Percentiles rank a stretch among this genome's conserved stretches.
phyloP scores from a whole-genome alignment of 140 eudicot species.

The Stevia rebaudiana region DNA sequence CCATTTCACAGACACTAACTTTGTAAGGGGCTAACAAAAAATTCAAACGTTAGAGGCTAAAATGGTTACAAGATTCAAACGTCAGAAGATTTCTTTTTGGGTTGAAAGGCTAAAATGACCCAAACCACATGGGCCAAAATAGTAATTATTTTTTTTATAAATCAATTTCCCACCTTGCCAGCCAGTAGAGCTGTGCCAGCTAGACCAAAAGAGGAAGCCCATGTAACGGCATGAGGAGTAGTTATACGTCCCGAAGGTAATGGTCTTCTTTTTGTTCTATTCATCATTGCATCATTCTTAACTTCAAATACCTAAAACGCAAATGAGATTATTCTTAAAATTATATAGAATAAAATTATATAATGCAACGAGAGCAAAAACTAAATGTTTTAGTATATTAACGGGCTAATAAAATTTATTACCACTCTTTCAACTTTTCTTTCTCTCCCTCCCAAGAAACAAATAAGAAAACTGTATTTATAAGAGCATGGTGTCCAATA shows the following conservation, averaged over 20 bases:
- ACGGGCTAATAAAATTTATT: not conserved
- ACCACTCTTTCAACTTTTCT: not conserved
- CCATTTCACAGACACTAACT: no score
- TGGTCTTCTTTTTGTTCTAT: slow-evolving; percentile 84
- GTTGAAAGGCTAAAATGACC: no score
- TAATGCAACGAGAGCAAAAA: not conserved
- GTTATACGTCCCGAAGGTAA: slow-evolving; percentile 83
- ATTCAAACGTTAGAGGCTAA: no score
- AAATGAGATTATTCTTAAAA: not conserved
- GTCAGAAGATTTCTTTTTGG: no score
- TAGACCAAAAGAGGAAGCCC: slow-evolving; percentile 75
- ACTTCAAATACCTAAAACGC: slow-evolving; percentile 71
- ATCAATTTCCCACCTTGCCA: slow-evolving; percentile 52
- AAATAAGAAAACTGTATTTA: no score
- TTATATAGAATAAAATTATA: no score
- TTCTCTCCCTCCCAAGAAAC: not conserved
- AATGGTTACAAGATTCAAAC: no score
- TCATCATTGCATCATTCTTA: slow-evolving; percentile 81
- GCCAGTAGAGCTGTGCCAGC: slow-evolving; percentile 89
- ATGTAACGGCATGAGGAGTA: slow-evolving; percentile 66
- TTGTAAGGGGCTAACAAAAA: no score
- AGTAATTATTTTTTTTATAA: no score
- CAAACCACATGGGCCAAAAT: no score
- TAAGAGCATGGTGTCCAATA: no score
- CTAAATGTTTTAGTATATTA: not conserved